phyloP scores from a whole-genome alignment of 495 filamentous ascomycete species.

The Neurospora sp. region DNA sequence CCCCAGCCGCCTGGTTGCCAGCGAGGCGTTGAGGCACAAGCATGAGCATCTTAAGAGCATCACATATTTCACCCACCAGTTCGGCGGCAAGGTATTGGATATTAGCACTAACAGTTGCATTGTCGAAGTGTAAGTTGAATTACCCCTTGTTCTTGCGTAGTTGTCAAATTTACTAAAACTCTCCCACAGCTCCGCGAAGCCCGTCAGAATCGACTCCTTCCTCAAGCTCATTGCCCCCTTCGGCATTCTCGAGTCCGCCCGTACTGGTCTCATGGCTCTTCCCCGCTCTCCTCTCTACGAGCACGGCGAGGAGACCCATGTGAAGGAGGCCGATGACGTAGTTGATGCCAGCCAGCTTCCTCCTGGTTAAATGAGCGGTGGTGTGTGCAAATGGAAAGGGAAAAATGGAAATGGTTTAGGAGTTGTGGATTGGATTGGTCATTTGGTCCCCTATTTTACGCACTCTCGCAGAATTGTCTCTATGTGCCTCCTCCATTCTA shows the following conservation, averaged over 20 bases:
- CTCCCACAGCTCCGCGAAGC: constrained; percentile 71
- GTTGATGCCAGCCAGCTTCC: constrained; percentile 90
- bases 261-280: constrained; percentile 92
- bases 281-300: constrained; percentile 82
- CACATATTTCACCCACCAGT: constrained; percentile 92
- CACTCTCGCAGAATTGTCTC: neutral
- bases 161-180: constrained; percentile 4
- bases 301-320: constrained; percentile 58
- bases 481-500: neutral
- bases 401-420: neutral
- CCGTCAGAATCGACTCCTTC: constrained; percentile 88
- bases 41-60: constrained; percentile 93
- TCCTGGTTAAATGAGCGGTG: constrained; percentile 56
- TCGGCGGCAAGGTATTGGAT: constrained; percentile 93
- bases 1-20: constrained; percentile 70
- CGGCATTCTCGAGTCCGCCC: constrained; percentile 88
- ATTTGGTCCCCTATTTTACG: constrained; percentile 1
- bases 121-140: constrained; percentile 74
- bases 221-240: constrained; percentile 94
- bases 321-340: constrained; percentile 82
- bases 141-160: neutral
- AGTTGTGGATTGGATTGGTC: constrained; percentile 1
- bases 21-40: constrained; percentile 87
- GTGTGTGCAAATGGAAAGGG: constrained; percentile 3
- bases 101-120: constrained; percentile 98